Conservation (phyloP, 129 eudicot species). For the Artemisia tridentata region DNA sequence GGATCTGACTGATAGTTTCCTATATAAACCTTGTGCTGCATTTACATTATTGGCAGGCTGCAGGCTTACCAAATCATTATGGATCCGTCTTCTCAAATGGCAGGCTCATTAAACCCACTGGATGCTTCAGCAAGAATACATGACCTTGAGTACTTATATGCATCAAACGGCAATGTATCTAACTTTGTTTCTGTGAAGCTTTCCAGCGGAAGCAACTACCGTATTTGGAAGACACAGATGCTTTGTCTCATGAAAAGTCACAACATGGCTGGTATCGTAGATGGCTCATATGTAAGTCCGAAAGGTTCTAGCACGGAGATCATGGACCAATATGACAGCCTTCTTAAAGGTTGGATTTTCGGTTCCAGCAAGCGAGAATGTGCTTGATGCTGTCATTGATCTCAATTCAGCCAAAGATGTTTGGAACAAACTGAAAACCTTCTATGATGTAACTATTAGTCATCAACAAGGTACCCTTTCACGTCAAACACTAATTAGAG, state of each 20-base stretch:
- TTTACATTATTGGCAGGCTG: background rate
- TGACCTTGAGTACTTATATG: no score
- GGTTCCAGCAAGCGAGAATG: no score
- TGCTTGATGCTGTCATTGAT: no score
- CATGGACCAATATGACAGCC: no score
- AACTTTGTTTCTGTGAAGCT: slow-evolving; percentile 29
- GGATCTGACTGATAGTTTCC: background rate
- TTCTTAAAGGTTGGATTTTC: no score
- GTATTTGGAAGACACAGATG: slow-evolving; percentile 9
- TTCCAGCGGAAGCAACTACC: background rate
- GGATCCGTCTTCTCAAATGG: background rate
- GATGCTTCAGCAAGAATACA: background rate
- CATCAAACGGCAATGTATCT: slow-evolving; percentile 9
- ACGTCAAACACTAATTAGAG: no score
- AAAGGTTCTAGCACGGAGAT: no score
- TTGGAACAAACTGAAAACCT: no score
- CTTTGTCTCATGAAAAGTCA: slow-evolving; percentile 9
- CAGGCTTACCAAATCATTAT: background rate
- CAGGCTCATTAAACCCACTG: background rate
- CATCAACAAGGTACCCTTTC: no score
- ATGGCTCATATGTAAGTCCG: background rate
- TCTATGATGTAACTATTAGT: no score
- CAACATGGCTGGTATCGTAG: background rate
- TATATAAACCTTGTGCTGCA: background rate
- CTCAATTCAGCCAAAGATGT: no score